These are phyloP conservation scores for Mycena floridula DNA, from an alignment of 768 basidiomycete species.

Conservation along the genomic window DNA sequence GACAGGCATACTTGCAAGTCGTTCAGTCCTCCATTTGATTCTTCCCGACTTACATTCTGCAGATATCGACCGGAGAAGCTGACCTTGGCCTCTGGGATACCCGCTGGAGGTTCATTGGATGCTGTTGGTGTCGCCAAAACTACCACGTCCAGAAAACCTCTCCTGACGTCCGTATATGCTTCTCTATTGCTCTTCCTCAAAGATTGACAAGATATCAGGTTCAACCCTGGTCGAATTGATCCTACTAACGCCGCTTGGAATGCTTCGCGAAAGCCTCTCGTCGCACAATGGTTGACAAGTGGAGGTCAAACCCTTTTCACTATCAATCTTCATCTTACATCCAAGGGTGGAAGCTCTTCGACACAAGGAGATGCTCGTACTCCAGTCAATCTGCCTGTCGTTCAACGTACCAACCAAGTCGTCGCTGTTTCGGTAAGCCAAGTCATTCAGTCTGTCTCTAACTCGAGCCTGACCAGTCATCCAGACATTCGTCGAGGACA, in stretches of 20 bases:
- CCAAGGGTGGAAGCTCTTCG: constrained; percentile 52
- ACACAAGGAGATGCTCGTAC: constrained; percentile 51
- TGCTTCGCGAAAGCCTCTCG: constrained; percentile 53
- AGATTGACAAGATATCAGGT: constrained; percentile 25
- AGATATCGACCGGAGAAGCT: constrained; percentile 47
- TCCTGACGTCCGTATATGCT: constrained; percentile 28
- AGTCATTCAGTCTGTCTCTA: background rate
- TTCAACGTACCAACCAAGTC: constrained; percentile 43
- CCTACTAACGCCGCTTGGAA: constrained; percentile 51
- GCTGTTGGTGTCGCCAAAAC: constrained; percentile 27
- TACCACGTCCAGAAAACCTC: constrained; percentile 23
- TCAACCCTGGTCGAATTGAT: constrained; percentile 59
- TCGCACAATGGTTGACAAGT: constrained; percentile 46
- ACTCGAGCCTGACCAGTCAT: constrained; percentile 1
- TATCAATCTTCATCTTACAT: constrained; percentile 53
- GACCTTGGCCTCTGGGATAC: constrained; percentile 36
- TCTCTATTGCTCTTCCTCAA: too few species aligned
- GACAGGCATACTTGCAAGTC: constrained; percentile 49
- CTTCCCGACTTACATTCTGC: background rate
- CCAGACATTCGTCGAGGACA: constrained; percentile 42
- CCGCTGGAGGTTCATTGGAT: constrained; percentile 42
- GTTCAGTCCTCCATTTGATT: background rate
- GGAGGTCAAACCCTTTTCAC: constrained; percentile 44
- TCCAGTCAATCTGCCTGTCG: constrained; percentile 48
- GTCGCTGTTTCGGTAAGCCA: constrained; percentile 41